Base-by-base conservation (phyloP, 192 early-diverging fungal species). In the Rhizophagus sp. region DNA sequence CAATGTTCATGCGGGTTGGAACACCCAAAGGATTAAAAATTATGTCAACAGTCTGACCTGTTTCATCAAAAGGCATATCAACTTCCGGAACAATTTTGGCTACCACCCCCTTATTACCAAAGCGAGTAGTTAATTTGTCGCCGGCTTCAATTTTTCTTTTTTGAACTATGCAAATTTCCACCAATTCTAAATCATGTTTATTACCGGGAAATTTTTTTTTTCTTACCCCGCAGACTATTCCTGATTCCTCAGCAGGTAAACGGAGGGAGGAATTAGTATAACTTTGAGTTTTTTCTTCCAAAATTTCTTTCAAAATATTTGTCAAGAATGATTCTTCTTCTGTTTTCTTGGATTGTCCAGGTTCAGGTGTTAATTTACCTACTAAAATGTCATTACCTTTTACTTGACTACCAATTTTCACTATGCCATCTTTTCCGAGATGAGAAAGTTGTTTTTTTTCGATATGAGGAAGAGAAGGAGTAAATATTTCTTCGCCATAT, bases 1-100 rank as follows among this genome's bases (percentile, higher is more conserved):
- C 72, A 24, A 57, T 74, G 57, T 74, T 74, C 72, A 74, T 74
- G 11, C 72, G 72, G 72, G 72, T 74, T 0, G 72, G 72, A 57
- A 74, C 47, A 57, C 72, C 49, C 0, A 74, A n/a, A 5, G 72
- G 72, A 50, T 74, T 74, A 57, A 74, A 74, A 74, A 74, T 74
- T 74, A 74, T 74, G 8, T 74, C 72, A 25, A 74, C n/a, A 0
- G 72, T 52, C 24, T 74, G 57, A 11, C 72, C 72, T 57, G 57
- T 49, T n/a, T 74, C 72, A 74, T 74, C 72, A 74, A 74, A 74
- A 50, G 72, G 72, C 72, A 74, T 74, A 6, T 74, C 49, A 25
- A 4, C 22, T 57, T 74, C 72, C 8, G 72, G 72, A 11, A 74
- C 72, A n/a, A 74, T 74, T 57, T 74, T 74, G 1, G 72, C 72